phyloP scores from a whole-genome alignment of 1,139 yeast genomes.

The Candida sp. region DNA sequence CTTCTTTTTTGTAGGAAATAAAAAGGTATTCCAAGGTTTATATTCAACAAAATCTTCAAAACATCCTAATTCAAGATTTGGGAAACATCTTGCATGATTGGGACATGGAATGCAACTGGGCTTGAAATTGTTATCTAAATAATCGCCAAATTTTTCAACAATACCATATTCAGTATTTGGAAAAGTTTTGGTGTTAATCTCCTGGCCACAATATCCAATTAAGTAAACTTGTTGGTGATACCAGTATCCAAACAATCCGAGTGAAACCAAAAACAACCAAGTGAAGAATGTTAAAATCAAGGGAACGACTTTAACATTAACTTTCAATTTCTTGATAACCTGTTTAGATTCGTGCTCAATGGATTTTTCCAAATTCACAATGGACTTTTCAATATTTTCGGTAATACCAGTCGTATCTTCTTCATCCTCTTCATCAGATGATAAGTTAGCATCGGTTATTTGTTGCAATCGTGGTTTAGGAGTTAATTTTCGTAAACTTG shows the following conservation, averaged over 20 bases:
- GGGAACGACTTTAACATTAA: constrained; percentile 4
- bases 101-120: constrained; percentile 83
- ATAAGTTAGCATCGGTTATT: constrained; percentile 8
- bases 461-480: constrained; percentile 19
- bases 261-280: constrained; percentile 26
- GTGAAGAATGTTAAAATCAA: constrained; percentile 13
- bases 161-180: constrained; percentile 18
- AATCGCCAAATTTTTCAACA: constrained; percentile 21
- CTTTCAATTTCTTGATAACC: constrained; percentile 3
- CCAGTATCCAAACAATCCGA: constrained; percentile 47
- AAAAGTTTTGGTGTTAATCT: constrained; percentile 38
- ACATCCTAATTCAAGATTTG: constrained; percentile 58
- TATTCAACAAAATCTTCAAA: constrained; percentile 61
- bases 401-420: constrained; percentile 2
- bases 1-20: constrained; percentile 38
- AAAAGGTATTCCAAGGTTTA: constrained; percentile 61
- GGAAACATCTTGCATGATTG: constrained; percentile 71
- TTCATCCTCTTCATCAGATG: constrained; percentile 6
- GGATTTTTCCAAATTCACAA: neutral
- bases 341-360: constrained; percentile 9
- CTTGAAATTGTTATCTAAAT: constrained; percentile 34
- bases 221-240: constrained; percentile 56
- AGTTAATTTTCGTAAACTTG: constrained; percentile 7
- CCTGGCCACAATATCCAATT: constrained; percentile 70
- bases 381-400: neutral